A percentile compares a stretch with the other conserved stretches of the same genome.
phyloP scores from a whole-genome alignment of 345 rosid genomes.

The Brassica carinata region DNA sequence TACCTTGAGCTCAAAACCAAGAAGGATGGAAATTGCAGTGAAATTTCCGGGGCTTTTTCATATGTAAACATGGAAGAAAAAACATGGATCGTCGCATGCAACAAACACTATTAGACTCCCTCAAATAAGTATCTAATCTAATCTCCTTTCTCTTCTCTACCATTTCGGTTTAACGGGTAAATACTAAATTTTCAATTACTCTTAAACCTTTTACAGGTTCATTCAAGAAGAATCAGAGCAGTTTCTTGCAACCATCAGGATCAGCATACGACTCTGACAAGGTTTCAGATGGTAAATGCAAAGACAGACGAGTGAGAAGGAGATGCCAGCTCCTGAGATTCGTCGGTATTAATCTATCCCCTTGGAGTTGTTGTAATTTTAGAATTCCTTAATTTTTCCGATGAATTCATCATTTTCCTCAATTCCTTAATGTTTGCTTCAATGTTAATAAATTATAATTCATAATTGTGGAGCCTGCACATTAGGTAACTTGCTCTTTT shows the following conservation, averaged over 20 bases:
- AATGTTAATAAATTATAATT: too few relatives aligned
- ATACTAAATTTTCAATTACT: conserved; percentile 4
- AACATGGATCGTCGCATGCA: conserved; percentile 66
- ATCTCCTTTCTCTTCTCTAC: background rate
- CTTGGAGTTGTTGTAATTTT: too few relatives aligned
- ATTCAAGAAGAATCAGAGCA: conserved; percentile 86
- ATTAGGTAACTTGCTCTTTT: background rate
- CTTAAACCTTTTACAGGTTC: conserved; percentile 51
- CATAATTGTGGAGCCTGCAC: background rate
- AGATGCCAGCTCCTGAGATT: too few relatives aligned
- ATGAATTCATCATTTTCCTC: too few relatives aligned
- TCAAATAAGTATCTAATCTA: conserved; percentile 40
- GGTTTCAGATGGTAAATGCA: too few relatives aligned
- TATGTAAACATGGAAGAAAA: conserved; percentile 90
- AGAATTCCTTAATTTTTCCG: background rate
- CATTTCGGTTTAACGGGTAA: background rate
- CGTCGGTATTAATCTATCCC: too few relatives aligned
- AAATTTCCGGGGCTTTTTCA: conserved; percentile 87
- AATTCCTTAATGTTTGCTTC: too few relatives aligned
- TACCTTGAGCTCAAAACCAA: conserved; percentile 84
- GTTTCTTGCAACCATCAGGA: too few relatives aligned
- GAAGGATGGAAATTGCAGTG: conserved; percentile 84
- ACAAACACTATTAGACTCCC: conserved; percentile 79
- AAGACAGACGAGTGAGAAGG: too few relatives aligned
- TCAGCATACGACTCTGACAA: too few relatives aligned